A percentile compares a stretch with the other conserved stretches of the same genome.
These are phyloP conservation scores for Obba rivulosa DNA, from an alignment of 768 basidiomycete species.

Conservation along the genomic window DNA sequence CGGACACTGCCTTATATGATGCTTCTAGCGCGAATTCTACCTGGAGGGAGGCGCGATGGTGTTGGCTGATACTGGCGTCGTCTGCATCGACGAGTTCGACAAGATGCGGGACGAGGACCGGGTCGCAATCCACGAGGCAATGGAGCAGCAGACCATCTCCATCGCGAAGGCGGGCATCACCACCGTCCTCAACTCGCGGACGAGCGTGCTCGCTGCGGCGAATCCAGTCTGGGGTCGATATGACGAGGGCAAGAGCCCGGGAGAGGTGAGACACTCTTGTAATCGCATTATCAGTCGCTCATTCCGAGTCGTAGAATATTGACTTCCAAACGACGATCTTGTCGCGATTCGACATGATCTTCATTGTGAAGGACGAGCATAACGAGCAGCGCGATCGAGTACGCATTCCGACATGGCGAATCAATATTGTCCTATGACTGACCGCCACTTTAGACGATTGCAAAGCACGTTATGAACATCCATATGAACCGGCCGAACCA, in stretches of 20 bases:
- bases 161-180: constrained; percentile 99
- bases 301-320: constrained; percentile 56
- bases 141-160: constrained; percentile 99
- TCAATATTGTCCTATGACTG: not conserved
- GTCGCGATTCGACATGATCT: constrained; percentile 99
- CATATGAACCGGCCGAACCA: constrained; percentile 91
- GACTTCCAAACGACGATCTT: constrained; percentile 98
- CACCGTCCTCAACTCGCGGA: constrained; percentile 92
- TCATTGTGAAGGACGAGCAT: constrained; percentile 97
- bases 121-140: constrained; percentile 98
- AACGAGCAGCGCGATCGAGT: constrained; percentile 91
- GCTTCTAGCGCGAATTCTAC: constrained; percentile 86
- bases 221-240: constrained; percentile 98
- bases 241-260: constrained; percentile 93
- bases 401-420: constrained; percentile 15
- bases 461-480: constrained; percentile 96
- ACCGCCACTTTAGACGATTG: constrained; percentile 68
- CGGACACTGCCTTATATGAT: not conserved
- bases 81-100: constrained; percentile 99
- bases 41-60: constrained; percentile 99
- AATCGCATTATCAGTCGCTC: not conserved
- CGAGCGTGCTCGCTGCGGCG: constrained; percentile 93
- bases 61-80: constrained; percentile 94
- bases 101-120: constrained; percentile 99
- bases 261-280: constrained; percentile 54